Conservation (phyloP, 176 grass and related monocot species). For the Pontederia crassipes region DNA sequence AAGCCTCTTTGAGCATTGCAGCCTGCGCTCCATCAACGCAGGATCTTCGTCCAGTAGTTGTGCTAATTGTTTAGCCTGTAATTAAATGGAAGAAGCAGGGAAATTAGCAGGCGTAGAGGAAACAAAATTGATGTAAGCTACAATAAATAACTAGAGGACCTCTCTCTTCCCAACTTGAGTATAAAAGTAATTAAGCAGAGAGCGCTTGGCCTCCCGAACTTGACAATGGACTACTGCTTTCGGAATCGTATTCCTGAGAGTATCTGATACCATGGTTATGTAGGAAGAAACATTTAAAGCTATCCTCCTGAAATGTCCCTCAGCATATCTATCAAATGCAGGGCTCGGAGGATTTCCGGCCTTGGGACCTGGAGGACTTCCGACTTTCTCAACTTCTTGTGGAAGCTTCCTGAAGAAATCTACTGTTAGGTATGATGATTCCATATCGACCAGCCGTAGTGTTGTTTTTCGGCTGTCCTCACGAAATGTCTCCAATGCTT, state of each 20-base stretch:
- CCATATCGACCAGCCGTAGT: constrained; percentile 7
- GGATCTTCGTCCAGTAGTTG: constrained; percentile 19
- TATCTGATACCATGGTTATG: constrained; percentile 10
- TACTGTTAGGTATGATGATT: constrained; percentile 11
- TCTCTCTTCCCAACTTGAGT: constrained; percentile 13
- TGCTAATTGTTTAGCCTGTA: constrained; percentile 21
- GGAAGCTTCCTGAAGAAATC: constrained; percentile 16
- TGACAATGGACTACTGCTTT: constrained; percentile 18
- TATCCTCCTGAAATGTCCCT: constrained; percentile 11
- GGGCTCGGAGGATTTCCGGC: not conserved
- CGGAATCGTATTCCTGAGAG: constrained; percentile 13
- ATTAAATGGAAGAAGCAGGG: not conserved
- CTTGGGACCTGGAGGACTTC: not conserved
- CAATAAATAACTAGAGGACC: constrained; percentile 3
- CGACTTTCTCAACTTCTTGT: not conserved
- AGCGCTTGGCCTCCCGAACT: constrained; percentile 21
- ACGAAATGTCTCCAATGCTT: constrained; percentile 7
- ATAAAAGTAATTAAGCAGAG: constrained; percentile 15
- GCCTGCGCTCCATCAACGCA: constrained; percentile 19
- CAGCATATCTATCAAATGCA: not conserved
- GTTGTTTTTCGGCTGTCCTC: constrained; percentile 7
- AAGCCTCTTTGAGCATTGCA: constrained; percentile 13
- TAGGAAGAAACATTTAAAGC: constrained; percentile 14
- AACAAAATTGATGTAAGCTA: not conserved
- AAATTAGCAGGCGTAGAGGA: not conserved